Percentiles rank a stretch among this genome's conserved stretches.
phyloP scores from a whole-genome alignment of 2,329 filamentous ascomycete genomes.

The Cercospora berteroae region DNA sequence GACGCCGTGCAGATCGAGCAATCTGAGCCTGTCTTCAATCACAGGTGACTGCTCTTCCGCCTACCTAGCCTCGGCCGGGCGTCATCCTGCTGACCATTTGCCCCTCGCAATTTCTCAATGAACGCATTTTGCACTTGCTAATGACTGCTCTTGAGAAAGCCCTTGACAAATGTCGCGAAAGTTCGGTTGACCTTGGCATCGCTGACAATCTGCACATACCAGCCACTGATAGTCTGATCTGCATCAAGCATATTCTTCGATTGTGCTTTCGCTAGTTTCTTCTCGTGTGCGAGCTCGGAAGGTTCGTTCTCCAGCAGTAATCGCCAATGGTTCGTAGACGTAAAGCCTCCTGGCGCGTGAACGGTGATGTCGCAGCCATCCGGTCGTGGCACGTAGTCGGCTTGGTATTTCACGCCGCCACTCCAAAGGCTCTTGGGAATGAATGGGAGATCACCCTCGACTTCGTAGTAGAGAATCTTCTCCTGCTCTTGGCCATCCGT shows the following conservation, averaged over 20 bases:
- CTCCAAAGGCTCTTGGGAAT: slow-evolving; percentile 37
- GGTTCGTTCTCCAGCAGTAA: slow-evolving; percentile 28
- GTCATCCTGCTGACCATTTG: slow-evolving; percentile 15
- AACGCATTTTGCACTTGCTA: slow-evolving; percentile 33
- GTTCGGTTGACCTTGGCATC: slow-evolving; percentile 35
- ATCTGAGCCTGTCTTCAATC: not conserved
- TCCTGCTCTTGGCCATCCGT: slow-evolving; percentile 15
- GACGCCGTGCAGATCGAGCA: not conserved
- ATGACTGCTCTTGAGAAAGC: slow-evolving; percentile 36
- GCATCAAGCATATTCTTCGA: slow-evolving; percentile 30
- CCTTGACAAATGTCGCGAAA: slow-evolving; percentile 37
- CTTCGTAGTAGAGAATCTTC: slow-evolving; percentile 32
- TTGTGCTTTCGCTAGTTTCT: slow-evolving; percentile 16
- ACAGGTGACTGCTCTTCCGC: slow-evolving; percentile 20
- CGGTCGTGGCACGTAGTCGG: slow-evolving; percentile 31
- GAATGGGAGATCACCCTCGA: slow-evolving; percentile 39
- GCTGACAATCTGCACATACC: slow-evolving; percentile 37
- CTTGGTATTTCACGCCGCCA: slow-evolving; percentile 36
- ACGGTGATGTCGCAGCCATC: slow-evolving; percentile 40
- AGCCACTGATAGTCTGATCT: slow-evolving; percentile 24
- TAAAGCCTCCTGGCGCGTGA: slow-evolving; percentile 38
- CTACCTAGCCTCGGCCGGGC: slow-evolving; percentile 27
- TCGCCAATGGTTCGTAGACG: slow-evolving; percentile 36
- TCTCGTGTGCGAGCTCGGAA: slow-evolving; percentile 3
- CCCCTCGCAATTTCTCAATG: slow-evolving; percentile 33